Percentiles rank a stretch among this genome's conserved stretches.
Conservation (phyloP, 768 basidiomycete species). For the Agaricus blazei region DNA sequence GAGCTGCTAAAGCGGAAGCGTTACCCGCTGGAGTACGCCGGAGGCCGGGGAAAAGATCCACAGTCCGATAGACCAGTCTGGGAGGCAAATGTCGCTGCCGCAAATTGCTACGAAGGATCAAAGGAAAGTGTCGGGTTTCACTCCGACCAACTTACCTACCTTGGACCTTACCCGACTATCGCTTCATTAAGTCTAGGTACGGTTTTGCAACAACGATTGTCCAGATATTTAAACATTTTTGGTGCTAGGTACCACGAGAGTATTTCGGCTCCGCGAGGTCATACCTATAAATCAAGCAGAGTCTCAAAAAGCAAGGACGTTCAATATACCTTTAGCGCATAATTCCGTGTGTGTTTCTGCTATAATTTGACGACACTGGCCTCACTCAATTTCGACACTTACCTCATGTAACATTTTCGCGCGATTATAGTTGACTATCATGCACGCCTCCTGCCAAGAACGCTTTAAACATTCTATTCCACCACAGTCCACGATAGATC, state of each 20-base stretch:
- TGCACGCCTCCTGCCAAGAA: conserved; percentile 85
- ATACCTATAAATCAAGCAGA: conserved; percentile 57
- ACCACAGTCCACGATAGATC: conserved; percentile 63
- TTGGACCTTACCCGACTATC: conserved; percentile 83
- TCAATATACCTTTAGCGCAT: conserved; percentile 70
- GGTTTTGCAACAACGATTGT: conserved; percentile 12
- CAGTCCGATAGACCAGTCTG: conserved; percentile 31
- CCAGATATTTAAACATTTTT: neutral
- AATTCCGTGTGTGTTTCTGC: conserved; percentile 56
- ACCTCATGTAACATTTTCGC: neutral
- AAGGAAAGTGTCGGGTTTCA: conserved; percentile 81
- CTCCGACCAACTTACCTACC: conserved; percentile 74
- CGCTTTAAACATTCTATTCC: conserved; percentile 77
- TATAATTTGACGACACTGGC: neutral
- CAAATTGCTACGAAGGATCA: conserved; percentile 80
- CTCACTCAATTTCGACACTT: neutral
- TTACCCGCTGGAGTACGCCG: conserved; percentile 65
- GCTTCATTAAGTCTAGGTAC: conserved; percentile 78
- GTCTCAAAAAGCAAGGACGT: conserved; percentile 61
- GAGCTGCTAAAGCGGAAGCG: conserved; percentile 60
- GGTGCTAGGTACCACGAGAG: conserved; percentile 54
- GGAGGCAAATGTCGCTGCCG: conserved; percentile 82
- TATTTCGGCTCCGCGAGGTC: conserved; percentile 74
- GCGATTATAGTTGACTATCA: conserved; percentile 60
- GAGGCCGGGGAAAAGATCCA: conserved; percentile 10